Percentiles rank a stretch among this genome's conserved stretches.
phyloP scores from a whole-genome alignment of 106 monocot species.

The Dactylorhiza incarnata region DNA sequence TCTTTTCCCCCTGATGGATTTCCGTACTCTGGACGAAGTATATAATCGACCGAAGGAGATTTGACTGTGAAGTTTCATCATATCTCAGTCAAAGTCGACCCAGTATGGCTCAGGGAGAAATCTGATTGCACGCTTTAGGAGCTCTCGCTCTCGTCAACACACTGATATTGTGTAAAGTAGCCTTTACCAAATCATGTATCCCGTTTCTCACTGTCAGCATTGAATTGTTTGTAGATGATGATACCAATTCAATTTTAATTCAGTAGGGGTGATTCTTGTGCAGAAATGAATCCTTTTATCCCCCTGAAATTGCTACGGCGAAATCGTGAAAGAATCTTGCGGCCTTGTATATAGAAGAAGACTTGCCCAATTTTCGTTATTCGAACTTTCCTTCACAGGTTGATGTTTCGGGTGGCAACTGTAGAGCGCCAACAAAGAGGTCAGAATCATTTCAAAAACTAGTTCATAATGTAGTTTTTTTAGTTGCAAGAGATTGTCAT shows the following conservation, averaged over 20 bases:
- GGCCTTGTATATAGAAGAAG: not conserved
- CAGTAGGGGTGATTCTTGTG: not conserved
- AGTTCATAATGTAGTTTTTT: too few relatives aligned
- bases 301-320: not conserved
- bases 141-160: not conserved
- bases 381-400: not conserved
- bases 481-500: too few relatives aligned
- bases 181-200: not conserved
- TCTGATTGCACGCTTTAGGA: not conserved
- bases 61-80: conserved; percentile 3
- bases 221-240: conserved; percentile 4
- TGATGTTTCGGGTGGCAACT: not conserved
- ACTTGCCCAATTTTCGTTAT: not conserved
- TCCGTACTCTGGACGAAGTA: conserved; percentile 20
- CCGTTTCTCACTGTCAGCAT: not conserved
- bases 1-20: conserved; percentile 5
- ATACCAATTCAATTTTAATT: not conserved
- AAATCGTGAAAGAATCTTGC: not conserved
- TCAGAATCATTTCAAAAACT: too few relatives aligned
- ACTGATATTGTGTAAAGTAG: conserved; percentile 5
- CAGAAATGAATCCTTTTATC: not conserved
- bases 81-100: conserved; percentile 3
- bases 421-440: not conserved
- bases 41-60: conserved; percentile 15
- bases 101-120: not conserved